A percentile compares a stretch with the other conserved stretches of the same genome.
Conservation (phyloP, 371 early-diverging fungal species). For the Blakeslea trispora region DNA sequence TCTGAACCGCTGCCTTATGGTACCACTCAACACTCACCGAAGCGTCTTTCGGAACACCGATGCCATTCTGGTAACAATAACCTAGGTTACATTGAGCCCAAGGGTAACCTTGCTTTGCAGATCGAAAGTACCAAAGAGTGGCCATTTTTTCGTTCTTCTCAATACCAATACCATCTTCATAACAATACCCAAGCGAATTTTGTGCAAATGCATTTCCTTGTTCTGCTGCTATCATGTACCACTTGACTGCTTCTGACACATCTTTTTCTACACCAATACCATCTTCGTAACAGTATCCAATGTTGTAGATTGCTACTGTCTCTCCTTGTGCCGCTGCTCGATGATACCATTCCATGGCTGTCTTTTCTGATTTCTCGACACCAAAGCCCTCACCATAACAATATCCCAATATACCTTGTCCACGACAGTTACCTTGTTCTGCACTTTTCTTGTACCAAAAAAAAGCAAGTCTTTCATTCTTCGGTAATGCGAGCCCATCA, state of each 20-base stretch:
- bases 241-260: slow-evolving; percentile 67
- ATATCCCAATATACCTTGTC: slow-evolving; percentile 72
- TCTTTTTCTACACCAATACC: slow-evolving; percentile 77
- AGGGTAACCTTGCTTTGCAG: slow-evolving; percentile 62
- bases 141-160: slow-evolving; percentile 45
- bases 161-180: slow-evolving; percentile 77
- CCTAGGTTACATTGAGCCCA: slow-evolving; percentile 79
- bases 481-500: slow-evolving; percentile 67
- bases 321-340: slow-evolving; percentile 66
- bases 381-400: slow-evolving; percentile 84
- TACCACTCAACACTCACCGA: slow-evolving; percentile 81
- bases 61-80: slow-evolving; percentile 83
- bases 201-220: slow-evolving; percentile 82
- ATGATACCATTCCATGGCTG: slow-evolving; percentile 75
- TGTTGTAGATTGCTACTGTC: slow-evolving; percentile 79
- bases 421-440: slow-evolving; percentile 65
- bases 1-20: slow-evolving; percentile 73
- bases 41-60: slow-evolving; percentile 69
- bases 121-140: slow-evolving; percentile 71
- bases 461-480: slow-evolving; percentile 60
- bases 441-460: slow-evolving; percentile 67
- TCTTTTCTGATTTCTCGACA: slow-evolving; percentile 63
- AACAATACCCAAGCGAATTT: slow-evolving; percentile 81
- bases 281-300: slow-evolving; percentile 84
- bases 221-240: slow-evolving; percentile 74